Conservation (phyloP, 2,329 filamentous ascomycete species). For the Thelonectria olida region DNA sequence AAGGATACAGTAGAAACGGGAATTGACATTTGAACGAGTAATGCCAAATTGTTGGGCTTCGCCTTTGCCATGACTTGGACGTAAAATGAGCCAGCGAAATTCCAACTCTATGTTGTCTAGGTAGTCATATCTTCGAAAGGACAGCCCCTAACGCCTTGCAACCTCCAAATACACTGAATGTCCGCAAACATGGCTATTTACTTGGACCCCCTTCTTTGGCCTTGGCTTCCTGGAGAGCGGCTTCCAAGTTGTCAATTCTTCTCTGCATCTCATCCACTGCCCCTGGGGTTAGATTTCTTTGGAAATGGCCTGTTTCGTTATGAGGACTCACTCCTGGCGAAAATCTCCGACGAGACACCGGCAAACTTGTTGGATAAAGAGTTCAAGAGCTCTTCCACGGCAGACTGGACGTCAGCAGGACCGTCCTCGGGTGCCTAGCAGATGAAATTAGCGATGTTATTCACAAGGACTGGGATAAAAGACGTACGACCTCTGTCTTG, state of each 20-base stretch:
- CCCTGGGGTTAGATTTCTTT: slow-evolving; percentile 23
- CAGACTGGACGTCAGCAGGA: slow-evolving; percentile 74
- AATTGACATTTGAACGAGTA: slow-evolving; percentile 23
- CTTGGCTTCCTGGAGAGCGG: slow-evolving; percentile 70
- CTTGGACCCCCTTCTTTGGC: slow-evolving; percentile 50
- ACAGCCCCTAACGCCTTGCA: slow-evolving; percentile 29
- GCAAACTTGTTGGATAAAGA: slow-evolving; percentile 87
- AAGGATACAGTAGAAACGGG: slow-evolving; percentile 19
- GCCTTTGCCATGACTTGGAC: slow-evolving; percentile 29
- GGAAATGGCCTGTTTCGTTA: background rate
- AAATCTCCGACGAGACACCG: slow-evolving; percentile 84
- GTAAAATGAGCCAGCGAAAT: slow-evolving; percentile 15
- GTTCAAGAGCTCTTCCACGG: slow-evolving; percentile 88
- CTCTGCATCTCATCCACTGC: slow-evolving; percentile 94
- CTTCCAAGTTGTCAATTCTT: slow-evolving; percentile 83
- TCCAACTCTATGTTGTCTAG: slow-evolving; percentile 22
- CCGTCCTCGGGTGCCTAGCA: slow-evolving; percentile 55
- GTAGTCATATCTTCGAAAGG: slow-evolving; percentile 19
- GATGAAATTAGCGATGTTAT: slow-evolving; percentile 27
- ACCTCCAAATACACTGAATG: background rate
- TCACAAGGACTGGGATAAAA: slow-evolving; percentile 3
- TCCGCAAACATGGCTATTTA: slow-evolving; percentile 25
- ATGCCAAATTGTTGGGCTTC: slow-evolving; percentile 32
- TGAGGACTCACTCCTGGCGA: slow-evolving; percentile 79
- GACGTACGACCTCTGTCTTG: slow-evolving; percentile 48